These are phyloP conservation scores for Chloropicon primus DNA, from an alignment of 139 green algal genomes.

Conservation along the genomic window DNA sequence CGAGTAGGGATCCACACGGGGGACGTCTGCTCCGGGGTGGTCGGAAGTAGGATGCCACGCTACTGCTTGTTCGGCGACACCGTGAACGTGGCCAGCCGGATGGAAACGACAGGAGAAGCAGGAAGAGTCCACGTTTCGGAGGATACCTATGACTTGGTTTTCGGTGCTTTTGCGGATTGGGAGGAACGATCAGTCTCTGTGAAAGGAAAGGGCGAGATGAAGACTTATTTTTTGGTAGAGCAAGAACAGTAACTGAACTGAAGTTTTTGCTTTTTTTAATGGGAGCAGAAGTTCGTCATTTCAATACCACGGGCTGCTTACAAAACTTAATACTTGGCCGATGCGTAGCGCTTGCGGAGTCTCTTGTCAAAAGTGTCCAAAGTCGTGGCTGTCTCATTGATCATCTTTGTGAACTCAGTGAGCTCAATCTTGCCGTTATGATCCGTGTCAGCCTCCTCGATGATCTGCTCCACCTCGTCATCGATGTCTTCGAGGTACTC, in stretches of 20 bases:
- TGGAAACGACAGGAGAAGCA: background rate
- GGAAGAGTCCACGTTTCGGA: background rate
- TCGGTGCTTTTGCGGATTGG: background rate
- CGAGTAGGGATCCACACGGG: background rate
- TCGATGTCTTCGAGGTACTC: background rate
- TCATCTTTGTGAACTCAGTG: background rate
- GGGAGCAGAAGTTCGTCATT: no score
- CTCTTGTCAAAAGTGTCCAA: background rate
- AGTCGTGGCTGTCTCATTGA: background rate
- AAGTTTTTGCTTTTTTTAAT: no score
- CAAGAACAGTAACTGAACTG: background rate
- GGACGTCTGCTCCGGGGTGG: background rate
- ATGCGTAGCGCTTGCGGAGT: background rate
- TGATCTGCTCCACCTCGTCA: background rate
- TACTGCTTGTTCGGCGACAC: background rate
- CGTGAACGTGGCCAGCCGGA: background rate
- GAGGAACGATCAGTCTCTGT: background rate
- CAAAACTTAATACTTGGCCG: background rate
- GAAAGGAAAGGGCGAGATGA: background rate
- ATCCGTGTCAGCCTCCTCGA: background rate
- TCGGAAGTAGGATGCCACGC: background rate
- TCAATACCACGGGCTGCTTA: no score
- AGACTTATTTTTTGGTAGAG: background rate
- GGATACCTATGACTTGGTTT: background rate
- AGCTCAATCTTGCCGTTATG: background rate